Conservation (phyloP, 768 basidiomycete genomes). For the Rhodotorula taiwanensis region DNA sequence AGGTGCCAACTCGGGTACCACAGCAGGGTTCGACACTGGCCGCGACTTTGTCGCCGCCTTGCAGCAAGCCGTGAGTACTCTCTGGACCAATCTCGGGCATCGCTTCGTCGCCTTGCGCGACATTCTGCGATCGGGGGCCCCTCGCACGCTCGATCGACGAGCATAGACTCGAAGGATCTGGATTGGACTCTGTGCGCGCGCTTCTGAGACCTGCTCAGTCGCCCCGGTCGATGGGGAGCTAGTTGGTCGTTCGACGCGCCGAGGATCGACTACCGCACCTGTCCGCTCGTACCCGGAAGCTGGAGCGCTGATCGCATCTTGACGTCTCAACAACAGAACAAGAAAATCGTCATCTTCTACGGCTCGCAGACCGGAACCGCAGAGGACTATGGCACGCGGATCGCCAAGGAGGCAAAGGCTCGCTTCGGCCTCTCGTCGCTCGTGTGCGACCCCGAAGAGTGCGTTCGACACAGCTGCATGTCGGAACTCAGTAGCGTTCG, state of each 20-base stretch:
- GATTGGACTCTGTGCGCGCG: too few relatives aligned
- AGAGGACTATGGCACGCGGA: conserved; percentile 89
- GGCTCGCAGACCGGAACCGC: conserved; percentile 98
- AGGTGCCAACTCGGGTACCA: neutral
- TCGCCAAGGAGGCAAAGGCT: conserved; percentile 95
- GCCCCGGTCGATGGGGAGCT: neutral
- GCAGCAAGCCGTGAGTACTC: conserved; percentile 20
- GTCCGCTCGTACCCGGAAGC: neutral
- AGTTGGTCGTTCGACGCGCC: neutral
- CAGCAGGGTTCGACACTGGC: conserved; percentile 14
- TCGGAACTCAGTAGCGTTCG: too few relatives aligned
- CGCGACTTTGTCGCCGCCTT: conserved; percentile 31
- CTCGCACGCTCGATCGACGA: neutral
- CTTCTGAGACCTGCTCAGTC: too few relatives aligned
- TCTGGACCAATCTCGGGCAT: neutral
- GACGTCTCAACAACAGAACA: conserved; percentile 58
- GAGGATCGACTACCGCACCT: neutral
- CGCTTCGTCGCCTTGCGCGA: neutral
- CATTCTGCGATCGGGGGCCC: neutral
- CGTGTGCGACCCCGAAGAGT: conserved; percentile 94
- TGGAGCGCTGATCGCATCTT: neutral
- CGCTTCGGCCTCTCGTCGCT: conserved; percentile 92
- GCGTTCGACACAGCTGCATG: neutral
- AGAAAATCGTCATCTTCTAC: conserved; percentile 92
- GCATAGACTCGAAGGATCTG: too few relatives aligned